phyloP scores from a whole-genome alignment of 441 rosid species.

The Euphorbia schlechtendalii region DNA sequence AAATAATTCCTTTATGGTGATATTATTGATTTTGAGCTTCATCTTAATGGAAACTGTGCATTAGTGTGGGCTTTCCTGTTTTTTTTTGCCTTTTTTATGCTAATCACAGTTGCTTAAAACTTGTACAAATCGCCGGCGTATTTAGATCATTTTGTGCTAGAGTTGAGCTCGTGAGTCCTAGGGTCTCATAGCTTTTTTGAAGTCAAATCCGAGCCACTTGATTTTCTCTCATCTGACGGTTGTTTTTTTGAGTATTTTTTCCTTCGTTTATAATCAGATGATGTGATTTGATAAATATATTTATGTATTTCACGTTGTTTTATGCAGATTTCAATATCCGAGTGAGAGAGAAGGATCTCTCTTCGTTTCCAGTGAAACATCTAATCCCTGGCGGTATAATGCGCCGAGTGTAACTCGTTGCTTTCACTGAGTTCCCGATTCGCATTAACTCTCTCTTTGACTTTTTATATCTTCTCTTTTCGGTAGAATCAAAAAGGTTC shows the following conservation, averaged over 20 bases:
- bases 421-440: constrained; percentile 6
- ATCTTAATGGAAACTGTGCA: neutral
- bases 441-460: neutral
- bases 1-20: neutral
- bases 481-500: neutral
- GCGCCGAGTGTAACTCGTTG: constrained; percentile 15
- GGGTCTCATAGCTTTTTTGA: constrained; percentile 8
- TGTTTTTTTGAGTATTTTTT: neutral
- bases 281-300: constrained; percentile 15
- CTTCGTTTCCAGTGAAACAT: constrained; percentile 17
- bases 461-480: neutral
- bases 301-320: constrained; percentile 15
- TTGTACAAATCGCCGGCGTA: constrained; percentile 32
- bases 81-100: constrained; percentile 13
- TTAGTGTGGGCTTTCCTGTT: constrained; percentile 1
- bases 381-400: constrained; percentile 15
- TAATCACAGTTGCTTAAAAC: constrained; percentile 2
- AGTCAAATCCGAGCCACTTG: constrained; percentile 27
- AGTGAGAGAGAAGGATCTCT: neutral
- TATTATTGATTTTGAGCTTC: neutral
- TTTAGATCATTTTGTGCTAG: constrained; percentile 16
- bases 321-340: constrained; percentile 24
- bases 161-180: constrained; percentile 17
- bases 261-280: neutral
- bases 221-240: constrained; percentile 32